These are phyloP conservation scores for Mollisiaceae sp. DNA, from an alignment of 2,329 filamentous ascomycete species.

Conservation along the genomic window DNA sequence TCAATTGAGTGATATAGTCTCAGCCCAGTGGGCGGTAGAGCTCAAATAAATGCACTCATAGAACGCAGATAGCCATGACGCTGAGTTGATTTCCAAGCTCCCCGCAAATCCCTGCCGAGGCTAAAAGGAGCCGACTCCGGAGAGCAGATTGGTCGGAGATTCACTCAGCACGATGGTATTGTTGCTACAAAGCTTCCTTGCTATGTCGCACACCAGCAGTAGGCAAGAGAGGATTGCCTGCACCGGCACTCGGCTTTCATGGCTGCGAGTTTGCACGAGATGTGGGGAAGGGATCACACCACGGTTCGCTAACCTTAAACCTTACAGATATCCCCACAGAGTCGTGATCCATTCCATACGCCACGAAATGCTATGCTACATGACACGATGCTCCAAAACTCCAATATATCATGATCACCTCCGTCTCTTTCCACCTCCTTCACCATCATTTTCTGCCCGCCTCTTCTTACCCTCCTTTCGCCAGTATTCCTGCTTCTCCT, in stretches of 20 bases:
- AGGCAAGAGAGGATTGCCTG: too few relatives aligned
- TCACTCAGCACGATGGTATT: not conserved
- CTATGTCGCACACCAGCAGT: not conserved
- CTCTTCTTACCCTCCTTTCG: slow-evolving; percentile 84
- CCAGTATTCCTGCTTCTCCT: slow-evolving; percentile 93
- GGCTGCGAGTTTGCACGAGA: not conserved
- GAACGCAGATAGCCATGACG: slow-evolving; percentile 10
- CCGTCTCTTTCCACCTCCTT: slow-evolving; percentile 46
- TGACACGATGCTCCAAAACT: slow-evolving; percentile 12
- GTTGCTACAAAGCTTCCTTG: not conserved
- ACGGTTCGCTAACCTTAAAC: not conserved
- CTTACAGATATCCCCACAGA: too few relatives aligned
- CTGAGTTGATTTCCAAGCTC: slow-evolving; percentile 11
- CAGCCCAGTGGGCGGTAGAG: not conserved
- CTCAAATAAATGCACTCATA: slow-evolving; percentile 1
- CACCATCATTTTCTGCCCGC: slow-evolving; percentile 58
- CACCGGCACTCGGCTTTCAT: not conserved
- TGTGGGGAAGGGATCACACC: not conserved
- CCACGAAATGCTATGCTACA: slow-evolving; percentile 18
- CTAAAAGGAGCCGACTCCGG: slow-evolving; percentile 12
- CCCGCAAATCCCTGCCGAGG: slow-evolving; percentile 12
- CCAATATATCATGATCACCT: slow-evolving; percentile 21
- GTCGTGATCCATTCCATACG: slow-evolving; percentile 5
- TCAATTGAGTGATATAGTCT: slow-evolving; percentile 9
- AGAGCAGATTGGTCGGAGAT: not conserved